phyloP scores from a whole-genome alignment of 2,329 filamentous ascomycete species.

The Penicillium sclerotigenum region DNA sequence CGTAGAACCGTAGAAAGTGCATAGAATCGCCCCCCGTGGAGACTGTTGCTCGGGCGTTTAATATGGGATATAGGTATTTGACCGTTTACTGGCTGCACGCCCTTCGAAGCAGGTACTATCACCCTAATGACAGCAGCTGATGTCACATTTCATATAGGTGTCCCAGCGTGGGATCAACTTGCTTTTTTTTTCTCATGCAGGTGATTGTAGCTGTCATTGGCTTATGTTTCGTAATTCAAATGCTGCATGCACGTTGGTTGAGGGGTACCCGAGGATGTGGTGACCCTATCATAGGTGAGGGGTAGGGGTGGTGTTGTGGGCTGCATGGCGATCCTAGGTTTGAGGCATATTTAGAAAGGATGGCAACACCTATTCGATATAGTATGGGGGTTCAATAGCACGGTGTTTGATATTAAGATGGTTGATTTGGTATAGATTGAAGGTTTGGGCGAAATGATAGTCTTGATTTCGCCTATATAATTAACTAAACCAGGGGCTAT shows the following conservation, averaged over 20 bases:
- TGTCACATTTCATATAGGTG: slow-evolving; percentile 2
- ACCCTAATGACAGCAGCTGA: not conserved
- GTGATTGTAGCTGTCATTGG: not conserved
- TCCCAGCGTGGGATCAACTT: not conserved
- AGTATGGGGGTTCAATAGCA: too few relatives aligned
- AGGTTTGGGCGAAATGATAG: too few relatives aligned
- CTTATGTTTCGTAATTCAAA: not conserved
- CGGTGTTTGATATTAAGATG: not conserved
- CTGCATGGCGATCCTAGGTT: not conserved
- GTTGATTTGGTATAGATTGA: not conserved
- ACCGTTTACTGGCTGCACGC: not conserved
- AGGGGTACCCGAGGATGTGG: slow-evolving; percentile 2
- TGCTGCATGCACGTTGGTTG: slow-evolving; percentile 6
- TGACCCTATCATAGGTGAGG: slow-evolving; percentile 2
- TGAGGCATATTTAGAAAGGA: not conserved
- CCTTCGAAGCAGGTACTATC: not conserved
- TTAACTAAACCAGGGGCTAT: not conserved
- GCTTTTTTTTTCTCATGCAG: not conserved
- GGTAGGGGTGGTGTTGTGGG: not conserved
- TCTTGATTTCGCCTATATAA: not conserved
- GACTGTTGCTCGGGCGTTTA: not conserved
- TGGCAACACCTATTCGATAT: not conserved
- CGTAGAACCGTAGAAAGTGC: not conserved
- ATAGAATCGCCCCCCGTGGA: not conserved
- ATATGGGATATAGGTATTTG: not conserved